Base-by-base conservation (phyloP, 495 filamentous ascomycete species). In the Lasiosphaeria hispida region DNA sequence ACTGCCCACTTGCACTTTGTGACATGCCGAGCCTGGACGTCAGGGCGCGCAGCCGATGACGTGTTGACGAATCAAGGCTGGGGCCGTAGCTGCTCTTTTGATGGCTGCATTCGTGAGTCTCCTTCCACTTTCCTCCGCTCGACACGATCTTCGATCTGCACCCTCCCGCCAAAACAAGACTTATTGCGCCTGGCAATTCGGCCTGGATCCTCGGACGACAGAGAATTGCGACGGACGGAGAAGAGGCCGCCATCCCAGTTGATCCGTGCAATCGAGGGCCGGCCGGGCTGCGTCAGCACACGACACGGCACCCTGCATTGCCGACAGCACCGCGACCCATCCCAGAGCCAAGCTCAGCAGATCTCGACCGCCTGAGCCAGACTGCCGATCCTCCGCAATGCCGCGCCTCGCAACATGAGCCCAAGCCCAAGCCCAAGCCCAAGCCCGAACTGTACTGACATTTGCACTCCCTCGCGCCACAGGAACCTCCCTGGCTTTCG, bases 91-190 rank as follows among this genome's bases (percentile, higher is more conserved):
- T 54, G 48, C 58, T 44, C 55, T 65, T 53, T 70, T 73, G 52
- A 79, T 79, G 76, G 76, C 76, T 75, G 76, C 76, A 60, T 71
- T 79, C 59, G 76, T 79, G 67, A 76, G 76, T 75, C 47, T 3
- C 38, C 17, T 39, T 55, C 43, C 44, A 8, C 63, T 38, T 55
- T 47, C 39, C 35, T 56, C 53, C 51, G 48, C 47, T 30, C n/a
- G 33, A 42, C 48, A 36, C 38, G 33, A 23, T 61, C 37, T 38
- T 19, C 47, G 23, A 34, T 42, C 11, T 30, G 5, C 23, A 30
- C 23, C 2, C 23, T 30, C 23, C 23, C 23, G 23, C 23, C 23
- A 30, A 30, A 5, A 2, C 23, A 30, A 30, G 2, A 30, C 23
- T n/a, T n/a, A 30, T 30, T 30, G 23, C 23, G 23, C 23, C 23